These are phyloP conservation scores for Ormosia semicastrata DNA, from an alignment of 306 rosid species.

Conservation along the genomic window DNA sequence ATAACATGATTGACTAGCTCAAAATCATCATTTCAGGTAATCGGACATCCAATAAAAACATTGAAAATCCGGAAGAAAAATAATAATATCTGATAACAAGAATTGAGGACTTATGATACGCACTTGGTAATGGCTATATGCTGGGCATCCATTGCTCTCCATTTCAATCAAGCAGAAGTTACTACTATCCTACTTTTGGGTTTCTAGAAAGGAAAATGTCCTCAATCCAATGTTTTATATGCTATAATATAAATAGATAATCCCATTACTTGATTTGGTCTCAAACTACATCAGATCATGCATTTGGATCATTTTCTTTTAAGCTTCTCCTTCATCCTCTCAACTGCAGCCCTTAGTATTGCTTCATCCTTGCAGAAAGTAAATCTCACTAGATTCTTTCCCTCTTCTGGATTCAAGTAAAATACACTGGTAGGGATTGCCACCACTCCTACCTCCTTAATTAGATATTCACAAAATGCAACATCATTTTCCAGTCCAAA, in stretches of 20 bases:
- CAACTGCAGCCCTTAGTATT: conserved; percentile 59
- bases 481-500: conserved; percentile 65
- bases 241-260: not conserved
- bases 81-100: not conserved
- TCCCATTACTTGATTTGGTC: not conserved
- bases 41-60: not conserved
- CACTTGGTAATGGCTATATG: not conserved
- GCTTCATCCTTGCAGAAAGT: conserved; percentile 72
- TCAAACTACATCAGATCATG: not conserved
- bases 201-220: conserved; percentile 51
- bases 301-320: conserved; percentile 28
- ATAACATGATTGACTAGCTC: not conserved
- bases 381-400: conserved; percentile 71
- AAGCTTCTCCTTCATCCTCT: conserved; percentile 71
- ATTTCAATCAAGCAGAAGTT: not conserved
- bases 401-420: conserved; percentile 75
- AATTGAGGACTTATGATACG: not conserved
- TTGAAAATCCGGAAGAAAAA: not conserved
- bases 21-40: not conserved
- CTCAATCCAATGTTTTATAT: conserved; percentile 27
- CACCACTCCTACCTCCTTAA: conserved; percentile 69
- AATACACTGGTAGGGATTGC: conserved; percentile 78
- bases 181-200: not conserved
- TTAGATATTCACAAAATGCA: conserved; percentile 66
- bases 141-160: not conserved